Conservation (phyloP, 2,329 filamentous ascomycete species). For the Macrophomina tecta region DNA sequence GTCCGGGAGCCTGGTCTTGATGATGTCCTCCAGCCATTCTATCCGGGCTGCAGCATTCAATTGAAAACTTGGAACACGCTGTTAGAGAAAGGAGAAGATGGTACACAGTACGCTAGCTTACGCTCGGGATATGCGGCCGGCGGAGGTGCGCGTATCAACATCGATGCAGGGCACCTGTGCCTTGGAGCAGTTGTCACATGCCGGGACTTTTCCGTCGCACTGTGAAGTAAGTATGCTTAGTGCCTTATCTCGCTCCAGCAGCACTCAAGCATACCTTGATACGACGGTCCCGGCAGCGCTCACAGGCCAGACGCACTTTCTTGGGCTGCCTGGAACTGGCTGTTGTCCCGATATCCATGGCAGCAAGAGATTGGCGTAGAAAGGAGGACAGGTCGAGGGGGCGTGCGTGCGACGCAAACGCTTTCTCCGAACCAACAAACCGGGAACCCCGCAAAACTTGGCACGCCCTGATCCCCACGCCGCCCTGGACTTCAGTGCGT, state of each 20-base stretch:
- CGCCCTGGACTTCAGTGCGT: not conserved
- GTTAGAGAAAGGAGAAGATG: no score
- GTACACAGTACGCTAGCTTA: not conserved
- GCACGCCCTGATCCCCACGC: not conserved
- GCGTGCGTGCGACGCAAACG: not conserved
- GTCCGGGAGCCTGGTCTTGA: conserved; percentile 36
- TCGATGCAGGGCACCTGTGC: conserved; percentile 45
- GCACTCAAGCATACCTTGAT: conserved; percentile 41
- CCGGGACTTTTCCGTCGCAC: conserved; percentile 48
- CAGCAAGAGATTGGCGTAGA: no score
- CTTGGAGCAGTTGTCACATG: conserved; percentile 47
- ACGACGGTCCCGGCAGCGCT: conserved; percentile 45
- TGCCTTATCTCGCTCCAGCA: not conserved
- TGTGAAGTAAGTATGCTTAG: conserved; percentile 26
- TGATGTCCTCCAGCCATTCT: conserved; percentile 44
- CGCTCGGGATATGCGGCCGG: conserved; percentile 45
- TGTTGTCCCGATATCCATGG: no score
- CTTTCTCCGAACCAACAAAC: not conserved
- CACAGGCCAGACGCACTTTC: conserved; percentile 49
- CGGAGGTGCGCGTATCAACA: conserved; percentile 46
- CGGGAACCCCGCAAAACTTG: conserved; percentile 4
- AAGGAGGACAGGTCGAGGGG: not conserved
- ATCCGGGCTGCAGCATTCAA: conserved; percentile 40
- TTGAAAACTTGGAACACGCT: conserved; percentile 29
- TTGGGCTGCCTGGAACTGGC: conserved; percentile 32